Percentiles rank a stretch among this genome's conserved stretches.
Evolutionary conservation across 2,329 filamentous ascomycete genomes (phyloP).

Genomic region (Colletotrichum incanum): DNA sequence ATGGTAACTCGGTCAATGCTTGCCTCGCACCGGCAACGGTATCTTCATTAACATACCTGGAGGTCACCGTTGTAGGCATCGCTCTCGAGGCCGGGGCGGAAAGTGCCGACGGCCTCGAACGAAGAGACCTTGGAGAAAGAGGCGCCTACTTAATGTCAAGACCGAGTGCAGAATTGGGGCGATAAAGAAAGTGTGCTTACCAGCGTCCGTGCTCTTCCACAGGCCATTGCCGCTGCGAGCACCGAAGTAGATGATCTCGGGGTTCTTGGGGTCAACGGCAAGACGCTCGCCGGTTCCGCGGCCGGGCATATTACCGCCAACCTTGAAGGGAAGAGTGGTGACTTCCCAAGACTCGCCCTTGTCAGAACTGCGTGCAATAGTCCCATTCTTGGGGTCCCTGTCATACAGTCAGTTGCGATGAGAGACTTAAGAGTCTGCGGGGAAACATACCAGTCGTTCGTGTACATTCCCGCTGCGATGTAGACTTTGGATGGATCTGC

Average conservation of each 20-base stretch:
- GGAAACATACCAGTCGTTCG: slow-evolving; percentile 64
- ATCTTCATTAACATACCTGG: slow-evolving; percentile 43
- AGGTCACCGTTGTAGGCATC: slow-evolving; percentile 60
- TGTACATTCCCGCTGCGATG: slow-evolving; percentile 71
- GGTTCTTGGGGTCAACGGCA: slow-evolving; percentile 71
- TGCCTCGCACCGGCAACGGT: slow-evolving; percentile 36
- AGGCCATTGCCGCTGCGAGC: slow-evolving; percentile 72
- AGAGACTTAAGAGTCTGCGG: too few species aligned
- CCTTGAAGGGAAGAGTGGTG: slow-evolving; percentile 70
- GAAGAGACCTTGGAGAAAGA: slow-evolving; percentile 67
- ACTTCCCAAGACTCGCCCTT: slow-evolving; percentile 67
- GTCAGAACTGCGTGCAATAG: slow-evolving; percentile 69
- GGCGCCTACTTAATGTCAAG: slow-evolving; percentile 49
- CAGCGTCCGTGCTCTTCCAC: slow-evolving; percentile 71
- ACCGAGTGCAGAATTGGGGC: background rate
- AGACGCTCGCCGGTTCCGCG: slow-evolving; percentile 72
- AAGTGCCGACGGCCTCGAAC: slow-evolving; percentile 69
- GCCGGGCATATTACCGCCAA: slow-evolving; percentile 75
- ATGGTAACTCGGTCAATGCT: slow-evolving; percentile 15
- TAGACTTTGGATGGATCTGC: slow-evolving; percentile 67
- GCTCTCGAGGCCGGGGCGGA: slow-evolving; percentile 60
- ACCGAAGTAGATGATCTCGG: slow-evolving; percentile 71
- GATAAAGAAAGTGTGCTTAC: slow-evolving; percentile 53
- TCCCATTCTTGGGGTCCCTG: slow-evolving; percentile 68
- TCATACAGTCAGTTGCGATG: background rate